These are phyloP conservation scores for Penicillium sp. DNA, from an alignment of 2,329 filamentous ascomycete species.

Conservation along the genomic window DNA sequence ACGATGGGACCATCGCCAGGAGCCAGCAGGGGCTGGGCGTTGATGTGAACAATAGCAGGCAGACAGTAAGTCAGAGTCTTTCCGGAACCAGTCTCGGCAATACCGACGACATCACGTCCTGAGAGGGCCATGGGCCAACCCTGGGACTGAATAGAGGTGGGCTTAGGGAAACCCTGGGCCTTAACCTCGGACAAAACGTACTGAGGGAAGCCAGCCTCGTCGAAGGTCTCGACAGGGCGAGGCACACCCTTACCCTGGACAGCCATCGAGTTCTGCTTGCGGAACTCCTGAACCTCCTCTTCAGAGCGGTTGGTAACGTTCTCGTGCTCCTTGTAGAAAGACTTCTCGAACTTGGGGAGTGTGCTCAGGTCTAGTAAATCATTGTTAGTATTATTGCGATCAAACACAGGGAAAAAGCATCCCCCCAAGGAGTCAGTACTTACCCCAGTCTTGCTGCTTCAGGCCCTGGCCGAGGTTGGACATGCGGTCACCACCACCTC, in stretches of 20 bases:
- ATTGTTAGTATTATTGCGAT: slow-evolving; percentile 29
- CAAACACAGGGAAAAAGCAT: slow-evolving; percentile 1
- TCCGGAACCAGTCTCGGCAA: slow-evolving; percentile 98
- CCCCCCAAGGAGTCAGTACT: slow-evolving; percentile 42
- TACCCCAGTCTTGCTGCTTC: slow-evolving; percentile 88
- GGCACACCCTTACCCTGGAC: slow-evolving; percentile 80
- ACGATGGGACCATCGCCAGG: slow-evolving; percentile 97
- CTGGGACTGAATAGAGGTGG: slow-evolving; percentile 96
- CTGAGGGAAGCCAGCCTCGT: slow-evolving; percentile 93
- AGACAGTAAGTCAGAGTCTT: slow-evolving; percentile 99
- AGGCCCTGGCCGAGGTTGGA: slow-evolving; percentile 83
- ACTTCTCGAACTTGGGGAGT: slow-evolving; percentile 97
- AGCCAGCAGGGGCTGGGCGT: slow-evolving; percentile 93
- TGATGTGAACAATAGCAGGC: slow-evolving; percentile 98
- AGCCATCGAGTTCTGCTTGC: slow-evolving; percentile 81
- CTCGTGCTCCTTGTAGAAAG: slow-evolving; percentile 96
- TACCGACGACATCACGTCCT: slow-evolving; percentile 97
- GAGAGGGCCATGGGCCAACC: slow-evolving; percentile 99
- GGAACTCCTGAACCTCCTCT: slow-evolving; percentile 85
- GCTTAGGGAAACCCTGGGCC: slow-evolving; percentile 90
- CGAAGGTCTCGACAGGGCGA: slow-evolving; percentile 94
- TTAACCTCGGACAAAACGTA: slow-evolving; percentile 99
- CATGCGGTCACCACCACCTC: slow-evolving; percentile 86
- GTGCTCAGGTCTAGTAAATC: slow-evolving; percentile 67
- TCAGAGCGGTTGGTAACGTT: slow-evolving; percentile 74